Base-by-base conservation (phyloP, 495 filamentous ascomycete genomes). In the Penicillium coffeae region DNA sequence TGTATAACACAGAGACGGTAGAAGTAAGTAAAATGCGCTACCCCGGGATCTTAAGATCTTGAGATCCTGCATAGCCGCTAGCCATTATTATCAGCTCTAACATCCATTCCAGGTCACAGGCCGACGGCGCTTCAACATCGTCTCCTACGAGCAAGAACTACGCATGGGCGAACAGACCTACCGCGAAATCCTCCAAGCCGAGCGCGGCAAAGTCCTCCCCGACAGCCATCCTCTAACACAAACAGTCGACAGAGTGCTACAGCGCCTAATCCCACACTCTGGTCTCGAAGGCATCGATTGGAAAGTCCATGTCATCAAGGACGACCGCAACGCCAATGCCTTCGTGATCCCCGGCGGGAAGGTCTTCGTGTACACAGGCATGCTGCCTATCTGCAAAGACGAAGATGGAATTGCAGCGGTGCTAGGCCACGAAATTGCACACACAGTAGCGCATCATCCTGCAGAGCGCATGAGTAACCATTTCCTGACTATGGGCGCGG, bases 291-390 rank as follows among this genome's bases (percentile, higher is more conserved):
- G 78, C 50, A 68, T 83, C 21, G 51, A 82, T 7, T 96, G 92
- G 91, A 87, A 90, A 68, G 83, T 95, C 10, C 78, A 82, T 69
- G 90, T 97, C 14, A 92, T 97, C 46, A 73, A 89, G 10, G 85
- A 85, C 43, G 68, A 75, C 19, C 54, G 73, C 9, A 64, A 66
- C 63, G 64, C 62, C 46, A 97, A 97, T 60, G 92, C 92, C 0
- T 95, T 96, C 65, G 92, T 97, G 0, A 73, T 96, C 33, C 92
- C 92, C 2, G 90, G 89, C 7, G 91, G 90, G 1, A 94, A 95
- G 57, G 90, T 97, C 14, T 96, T 96, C 57, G 91, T 97, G 4
- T 95, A 86, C 54, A 87, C 81, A 30, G 87, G 92, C 15, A 86
- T 97, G 15, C 58, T 97, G 37, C 80, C 81, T 1, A 72, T 95